Evolutionary conservation across 1,284 basidiomycete species (phyloP), one percentile per base, ranked within the genome.

Genomic region (Cutaneotrichosporon spelunceum): DNA sequence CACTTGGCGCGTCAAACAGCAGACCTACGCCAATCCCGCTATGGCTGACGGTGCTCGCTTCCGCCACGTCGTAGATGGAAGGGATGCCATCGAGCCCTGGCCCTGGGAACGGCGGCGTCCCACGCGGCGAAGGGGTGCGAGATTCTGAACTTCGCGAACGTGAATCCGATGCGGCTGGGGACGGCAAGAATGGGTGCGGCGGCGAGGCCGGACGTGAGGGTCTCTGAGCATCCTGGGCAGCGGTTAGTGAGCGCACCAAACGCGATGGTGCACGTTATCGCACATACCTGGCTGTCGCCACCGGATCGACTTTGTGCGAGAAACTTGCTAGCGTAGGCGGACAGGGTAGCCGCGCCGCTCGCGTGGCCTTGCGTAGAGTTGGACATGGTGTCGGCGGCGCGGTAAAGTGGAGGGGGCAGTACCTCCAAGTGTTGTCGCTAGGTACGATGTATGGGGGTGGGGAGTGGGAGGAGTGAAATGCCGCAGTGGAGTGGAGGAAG

Each of bases 121-220:
- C 56, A 10, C 72, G 68, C 0, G 67, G 68, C 21, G 73, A 71
- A 0, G 66, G 67, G 13, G 71, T 57, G 9, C 42, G 61, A 13
- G 70, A 72, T 6, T 50, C 65, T 54, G 11, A 69, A 70, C 2
- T 68, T 70, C 5, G 70, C 1, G 75, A 65, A 23, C 68, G 69
- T 2, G 76, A 72, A 9, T 53, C 59, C 1, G 72, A 70, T 9
- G 68, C 63, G 1, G 68, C 66, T 1, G 75, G 74, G 1, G 73
- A 75, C 13, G 73, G 68, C 9, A 75, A 60, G 63, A 78, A 78
- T 8, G 76, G 76, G 61, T 78, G 74, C 42, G 73, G 73, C 0
- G 71, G 68, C 11, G 48, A 50, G 9, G 27, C 27, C 4, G 48
- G 48, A 3, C 24, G 26, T 4, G 48, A 50, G 14, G 48, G 19